Evolutionary conservation across 805 yeast species (phyloP).

Genomic region (Yamadazyma philogaea): DNA sequence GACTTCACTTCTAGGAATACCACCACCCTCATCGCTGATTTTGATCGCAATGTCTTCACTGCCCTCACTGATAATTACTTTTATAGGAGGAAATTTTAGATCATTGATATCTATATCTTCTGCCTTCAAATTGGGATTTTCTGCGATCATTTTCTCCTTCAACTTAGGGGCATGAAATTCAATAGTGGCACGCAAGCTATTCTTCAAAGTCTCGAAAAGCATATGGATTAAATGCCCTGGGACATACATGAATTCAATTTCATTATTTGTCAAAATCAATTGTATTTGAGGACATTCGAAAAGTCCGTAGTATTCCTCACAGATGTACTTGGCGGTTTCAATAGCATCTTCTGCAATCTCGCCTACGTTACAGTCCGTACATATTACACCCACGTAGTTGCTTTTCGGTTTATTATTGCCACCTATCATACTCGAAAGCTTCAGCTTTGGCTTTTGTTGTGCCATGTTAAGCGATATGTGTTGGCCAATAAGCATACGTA

Average conservation of each 20-base stretch:
- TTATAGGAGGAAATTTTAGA: slow-evolving; percentile 75
- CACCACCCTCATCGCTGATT: slow-evolving; percentile 92
- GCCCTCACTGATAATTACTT: slow-evolving; percentile 84
- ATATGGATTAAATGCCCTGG: slow-evolving; percentile 92
- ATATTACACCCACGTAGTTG: slow-evolving; percentile 85
- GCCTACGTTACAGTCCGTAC: slow-evolving; percentile 77
- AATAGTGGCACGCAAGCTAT: slow-evolving; percentile 84
- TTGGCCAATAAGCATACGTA: slow-evolving; percentile 92
- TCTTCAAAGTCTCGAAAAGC: slow-evolving; percentile 84
- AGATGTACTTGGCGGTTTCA: slow-evolving; percentile 84
- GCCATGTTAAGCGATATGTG: slow-evolving; percentile 79
- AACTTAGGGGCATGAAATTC: slow-evolving; percentile 65
- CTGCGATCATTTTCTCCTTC: slow-evolving; percentile 33
- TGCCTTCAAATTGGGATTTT: slow-evolving; percentile 38
- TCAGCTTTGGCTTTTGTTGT: slow-evolving; percentile 44
- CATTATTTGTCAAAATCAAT: slow-evolving; percentile 69
- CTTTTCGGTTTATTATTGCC: slow-evolving; percentile 28
- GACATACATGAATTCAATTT: slow-evolving; percentile 79
- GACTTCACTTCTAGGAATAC: slow-evolving; percentile 78
- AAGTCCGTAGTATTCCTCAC: slow-evolving; percentile 87
- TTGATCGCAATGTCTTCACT: slow-evolving; percentile 88
- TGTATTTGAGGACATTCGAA: slow-evolving; percentile 84
- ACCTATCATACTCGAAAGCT: slow-evolving; percentile 33
- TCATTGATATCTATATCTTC: slow-evolving; percentile 52
- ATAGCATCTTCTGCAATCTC: slow-evolving; percentile 86